These are phyloP conservation scores for Diophrys appendiculata DNA, from an alignment of 73 alveolate genomes.

Conservation along the genomic window DNA sequence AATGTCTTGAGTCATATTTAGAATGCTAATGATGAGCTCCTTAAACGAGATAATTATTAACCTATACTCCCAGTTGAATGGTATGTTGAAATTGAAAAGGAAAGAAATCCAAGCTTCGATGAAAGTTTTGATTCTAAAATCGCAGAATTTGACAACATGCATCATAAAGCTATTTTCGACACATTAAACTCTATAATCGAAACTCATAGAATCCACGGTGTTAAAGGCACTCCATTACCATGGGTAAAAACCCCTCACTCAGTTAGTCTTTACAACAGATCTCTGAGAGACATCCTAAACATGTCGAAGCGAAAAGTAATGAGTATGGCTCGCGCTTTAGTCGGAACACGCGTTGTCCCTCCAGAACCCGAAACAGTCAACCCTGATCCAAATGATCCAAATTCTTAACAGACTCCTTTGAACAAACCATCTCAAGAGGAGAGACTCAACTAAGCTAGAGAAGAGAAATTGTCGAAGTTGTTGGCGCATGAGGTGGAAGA, in stretches of 20 bases:
- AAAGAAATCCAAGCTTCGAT: not conserved
- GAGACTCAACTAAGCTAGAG: constrained; percentile 17
- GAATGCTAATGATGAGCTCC: not conserved
- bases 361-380: constrained; percentile 39
- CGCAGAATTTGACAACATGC: not conserved
- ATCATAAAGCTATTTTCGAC: constrained; percentile 6
- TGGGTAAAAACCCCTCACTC: too few relatives aligned
- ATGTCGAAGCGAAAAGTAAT: not conserved
- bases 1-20: not conserved
- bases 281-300: not conserved
- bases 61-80: constrained; percentile 49
- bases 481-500: constrained; percentile 16
- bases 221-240: not conserved
- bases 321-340: constrained; percentile 17
- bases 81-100: constrained; percentile 34
- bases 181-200: not conserved
- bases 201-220: not conserved
- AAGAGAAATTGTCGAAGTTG: constrained; percentile 22
- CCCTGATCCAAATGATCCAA: constrained; percentile 21
- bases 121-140: not conserved
- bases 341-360: constrained; percentile 6
- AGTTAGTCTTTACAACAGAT: too few relatives aligned
- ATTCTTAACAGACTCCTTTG: constrained; percentile 27
- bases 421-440: constrained; percentile 33
- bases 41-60: constrained; percentile 6